These are phyloP conservation scores for Ascocoryne sarcoides DNA, from an alignment of 2,329 filamentous ascomycete species.

Conservation along the genomic window DNA sequence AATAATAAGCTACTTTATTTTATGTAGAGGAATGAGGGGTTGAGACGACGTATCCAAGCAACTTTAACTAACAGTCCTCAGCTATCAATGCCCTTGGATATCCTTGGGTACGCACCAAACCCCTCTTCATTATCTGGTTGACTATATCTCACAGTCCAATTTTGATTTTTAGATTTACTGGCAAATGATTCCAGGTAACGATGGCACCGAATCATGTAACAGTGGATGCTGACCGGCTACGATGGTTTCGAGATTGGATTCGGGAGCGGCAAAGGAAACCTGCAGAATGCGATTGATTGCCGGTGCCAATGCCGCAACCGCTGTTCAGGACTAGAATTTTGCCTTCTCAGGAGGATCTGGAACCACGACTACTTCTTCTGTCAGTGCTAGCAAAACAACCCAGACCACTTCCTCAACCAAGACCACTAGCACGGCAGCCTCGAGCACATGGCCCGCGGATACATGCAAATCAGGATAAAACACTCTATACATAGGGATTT, in stretches of 20 bases:
- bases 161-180: conserved; percentile 1
- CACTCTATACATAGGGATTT: too few species aligned
- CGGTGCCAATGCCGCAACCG: background rate
- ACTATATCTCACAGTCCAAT: too few species aligned
- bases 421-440: background rate
- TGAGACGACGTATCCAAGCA: background rate
- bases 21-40: conserved; percentile 1
- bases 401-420: background rate
- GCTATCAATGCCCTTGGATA: background rate
- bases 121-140: background rate
- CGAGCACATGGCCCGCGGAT: background rate
- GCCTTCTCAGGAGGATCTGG: background rate
- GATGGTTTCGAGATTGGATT: conserved; percentile 1
- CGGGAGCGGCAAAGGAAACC: background rate
- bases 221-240: conserved; percentile 1
- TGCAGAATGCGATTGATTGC: background rate
- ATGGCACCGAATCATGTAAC: background rate
- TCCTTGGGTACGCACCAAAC: background rate
- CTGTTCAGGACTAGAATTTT: conserved; percentile 1
- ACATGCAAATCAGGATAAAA: background rate
- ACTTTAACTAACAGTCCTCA: background rate
- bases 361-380: background rate
- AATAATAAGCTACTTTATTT: background rate
- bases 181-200: conserved; percentile 1
- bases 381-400: too few species aligned